phyloP scores from a whole-genome alignment of 352 stramenopile genomes.

The Globisporangium solare region DNA sequence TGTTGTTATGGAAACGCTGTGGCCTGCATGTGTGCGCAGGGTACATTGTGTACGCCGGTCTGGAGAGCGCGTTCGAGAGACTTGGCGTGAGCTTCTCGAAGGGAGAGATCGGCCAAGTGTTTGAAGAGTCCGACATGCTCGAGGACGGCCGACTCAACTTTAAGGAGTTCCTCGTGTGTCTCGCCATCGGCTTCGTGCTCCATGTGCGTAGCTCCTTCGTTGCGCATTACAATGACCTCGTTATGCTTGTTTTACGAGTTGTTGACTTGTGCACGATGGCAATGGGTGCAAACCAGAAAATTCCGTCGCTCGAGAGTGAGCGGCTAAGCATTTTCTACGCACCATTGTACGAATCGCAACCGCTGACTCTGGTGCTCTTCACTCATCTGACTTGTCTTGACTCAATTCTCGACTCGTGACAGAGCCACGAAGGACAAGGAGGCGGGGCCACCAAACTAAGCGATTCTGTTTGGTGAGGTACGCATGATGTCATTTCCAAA shows the following conservation, averaged over 20 bases:
- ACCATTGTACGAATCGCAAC: constrained; percentile 37
- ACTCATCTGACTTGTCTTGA: not conserved
- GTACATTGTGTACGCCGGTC: constrained; percentile 73
- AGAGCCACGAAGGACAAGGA: constrained; percentile 8
- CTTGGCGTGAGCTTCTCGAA: constrained; percentile 68
- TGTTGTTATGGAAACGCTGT: not conserved
- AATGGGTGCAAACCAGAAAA: constrained; percentile 42
- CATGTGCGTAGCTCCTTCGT: constrained; percentile 36
- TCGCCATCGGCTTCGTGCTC: constrained; percentile 84
- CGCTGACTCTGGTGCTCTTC: too few relatives aligned
- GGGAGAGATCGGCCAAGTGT: constrained; percentile 69
- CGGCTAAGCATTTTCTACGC: constrained; percentile 80
- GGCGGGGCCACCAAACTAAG: constrained; percentile 13
- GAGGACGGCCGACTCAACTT: constrained; percentile 77
- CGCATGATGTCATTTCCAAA: not conserved
- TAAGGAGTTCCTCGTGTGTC: constrained; percentile 86
- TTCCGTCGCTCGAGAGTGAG: constrained; percentile 66
- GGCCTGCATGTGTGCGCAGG: constrained; percentile 8
- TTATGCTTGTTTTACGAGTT: not conserved
- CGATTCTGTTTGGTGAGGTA: constrained; percentile 71
- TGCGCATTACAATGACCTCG: not conserved
- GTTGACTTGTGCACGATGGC: not conserved
- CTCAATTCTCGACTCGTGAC: not conserved
- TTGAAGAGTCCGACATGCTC: constrained; percentile 82
- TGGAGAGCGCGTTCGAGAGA: constrained; percentile 70